Conservation (phyloP, 805 yeast species). For the Hanseniaspora meyeri region DNA sequence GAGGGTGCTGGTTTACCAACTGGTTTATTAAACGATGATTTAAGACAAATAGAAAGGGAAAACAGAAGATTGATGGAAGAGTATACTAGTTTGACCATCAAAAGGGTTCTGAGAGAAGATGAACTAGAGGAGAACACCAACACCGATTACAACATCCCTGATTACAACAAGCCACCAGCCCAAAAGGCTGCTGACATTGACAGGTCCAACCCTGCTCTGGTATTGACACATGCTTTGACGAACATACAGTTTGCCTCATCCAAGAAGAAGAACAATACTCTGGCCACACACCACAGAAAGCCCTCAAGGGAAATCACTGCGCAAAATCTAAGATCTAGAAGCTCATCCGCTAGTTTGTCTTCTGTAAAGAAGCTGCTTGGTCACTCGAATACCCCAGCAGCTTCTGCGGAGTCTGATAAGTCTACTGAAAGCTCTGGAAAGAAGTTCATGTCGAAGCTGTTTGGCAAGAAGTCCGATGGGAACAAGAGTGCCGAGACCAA, state of each 20-base stretch:
- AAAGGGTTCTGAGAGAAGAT: conserved; percentile 11
- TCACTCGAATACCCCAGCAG: neutral
- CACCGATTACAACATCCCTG: neutral
- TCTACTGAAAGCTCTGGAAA: neutral
- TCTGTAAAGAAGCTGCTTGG: neutral
- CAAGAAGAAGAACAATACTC: neutral
- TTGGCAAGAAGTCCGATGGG: neutral
- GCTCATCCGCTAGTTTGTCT: neutral
- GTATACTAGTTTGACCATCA: conserved; percentile 12
- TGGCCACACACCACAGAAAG: neutral
- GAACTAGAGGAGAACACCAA: neutral
- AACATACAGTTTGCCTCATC: conserved; percentile 10
- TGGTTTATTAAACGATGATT: neutral
- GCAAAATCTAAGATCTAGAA: neutral
- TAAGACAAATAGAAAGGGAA: conserved; percentile 11
- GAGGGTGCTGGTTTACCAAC: neutral
- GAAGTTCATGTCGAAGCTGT: neutral
- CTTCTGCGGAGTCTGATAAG: neutral
- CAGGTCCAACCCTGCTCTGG: conserved; percentile 7
- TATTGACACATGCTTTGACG: conserved; percentile 10
- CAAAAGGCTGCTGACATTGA: neutral
- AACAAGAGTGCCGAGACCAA: neutral
- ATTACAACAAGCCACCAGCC: neutral
- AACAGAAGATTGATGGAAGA: conserved; percentile 15
- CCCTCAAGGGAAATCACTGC: neutral